A percentile compares a stretch with the other conserved stretches of the same genome.
Conservation (phyloP, 2,329 filamentous ascomycete genomes). For the Orbilia quercus region DNA sequence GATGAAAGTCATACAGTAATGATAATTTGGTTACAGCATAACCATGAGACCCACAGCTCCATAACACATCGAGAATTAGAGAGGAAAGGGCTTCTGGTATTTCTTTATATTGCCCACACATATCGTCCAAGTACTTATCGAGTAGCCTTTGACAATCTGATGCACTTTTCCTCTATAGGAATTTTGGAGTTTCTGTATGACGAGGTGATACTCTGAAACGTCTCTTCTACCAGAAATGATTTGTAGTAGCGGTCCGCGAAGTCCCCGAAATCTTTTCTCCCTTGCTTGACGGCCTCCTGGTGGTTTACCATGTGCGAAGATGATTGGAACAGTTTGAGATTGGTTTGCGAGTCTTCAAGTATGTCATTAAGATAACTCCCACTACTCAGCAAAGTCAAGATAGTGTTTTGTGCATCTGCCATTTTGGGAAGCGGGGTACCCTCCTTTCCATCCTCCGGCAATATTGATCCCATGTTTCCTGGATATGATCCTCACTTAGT, state of each 20-base stretch:
- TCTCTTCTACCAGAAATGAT: slow-evolving; percentile 37
- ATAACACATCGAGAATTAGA: slow-evolving; percentile 68
- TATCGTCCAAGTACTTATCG: slow-evolving; percentile 61
- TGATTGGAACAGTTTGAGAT: slow-evolving; percentile 49
- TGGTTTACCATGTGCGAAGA: slow-evolving; percentile 22
- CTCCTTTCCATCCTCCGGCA: slow-evolving; percentile 63
- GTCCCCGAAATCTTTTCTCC: slow-evolving; percentile 39
- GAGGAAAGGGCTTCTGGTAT: slow-evolving; percentile 68
- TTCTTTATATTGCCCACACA: slow-evolving; percentile 63
- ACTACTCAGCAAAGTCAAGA: slow-evolving; percentile 65
- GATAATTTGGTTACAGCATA: slow-evolving; percentile 64
- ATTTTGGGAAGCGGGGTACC: slow-evolving; percentile 65
- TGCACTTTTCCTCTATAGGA: slow-evolving; percentile 60
- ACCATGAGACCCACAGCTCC: slow-evolving; percentile 70
- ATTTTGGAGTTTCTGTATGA: slow-evolving; percentile 13
- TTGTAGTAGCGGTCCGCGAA: slow-evolving; percentile 53
- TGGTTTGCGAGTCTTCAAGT: slow-evolving; percentile 27
- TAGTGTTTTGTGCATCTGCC: slow-evolving; percentile 61
- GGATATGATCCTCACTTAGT: slow-evolving; percentile 61
- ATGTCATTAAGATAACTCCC: slow-evolving; percentile 60
- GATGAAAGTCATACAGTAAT: slow-evolving; percentile 68
- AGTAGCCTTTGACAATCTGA: slow-evolving; percentile 62
- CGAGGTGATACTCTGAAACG: slow-evolving; percentile 1
- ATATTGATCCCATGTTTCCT: slow-evolving; percentile 63
- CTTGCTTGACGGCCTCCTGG: slow-evolving; percentile 33